Evolutionary conservation across 495 filamentous ascomycete genomes (phyloP).

Genomic region (Penicillium manginii): DNA sequence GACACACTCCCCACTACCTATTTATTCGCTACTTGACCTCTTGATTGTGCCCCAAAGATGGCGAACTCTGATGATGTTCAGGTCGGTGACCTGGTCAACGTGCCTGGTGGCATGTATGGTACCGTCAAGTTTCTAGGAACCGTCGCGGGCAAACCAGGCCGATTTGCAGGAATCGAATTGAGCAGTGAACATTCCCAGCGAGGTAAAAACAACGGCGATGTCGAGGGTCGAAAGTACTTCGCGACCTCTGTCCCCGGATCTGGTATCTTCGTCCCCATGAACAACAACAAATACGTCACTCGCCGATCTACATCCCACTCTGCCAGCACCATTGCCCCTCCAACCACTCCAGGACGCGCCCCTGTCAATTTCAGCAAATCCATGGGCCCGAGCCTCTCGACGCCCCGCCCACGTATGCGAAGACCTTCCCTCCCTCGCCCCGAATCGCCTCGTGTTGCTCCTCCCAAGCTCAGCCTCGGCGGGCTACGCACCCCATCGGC

Average conservation of each 20-base stretch:
- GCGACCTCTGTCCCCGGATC: constrained; percentile 74
- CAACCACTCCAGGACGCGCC: constrained; percentile 60
- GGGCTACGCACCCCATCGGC: constrained; percentile 53
- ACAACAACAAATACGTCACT: constrained; percentile 76
- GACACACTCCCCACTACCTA: constrained; percentile 7
- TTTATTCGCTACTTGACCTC: constrained; percentile 7
- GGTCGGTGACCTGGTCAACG: constrained; percentile 89
- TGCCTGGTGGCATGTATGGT: constrained; percentile 92
- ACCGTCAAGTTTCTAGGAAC: constrained; percentile 85
- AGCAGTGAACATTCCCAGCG: constrained; percentile 75
- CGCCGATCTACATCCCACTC: constrained; percentile 50
- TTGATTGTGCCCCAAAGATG: constrained; percentile 34
- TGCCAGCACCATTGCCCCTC: constrained; percentile 65
- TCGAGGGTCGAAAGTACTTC: constrained; percentile 87
- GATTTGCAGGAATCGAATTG: constrained; percentile 94
- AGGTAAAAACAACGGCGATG: constrained; percentile 96
- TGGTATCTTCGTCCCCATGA: constrained; percentile 93
- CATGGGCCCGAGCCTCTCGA: constrained; percentile 76
- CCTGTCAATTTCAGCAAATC: constrained; percentile 78
- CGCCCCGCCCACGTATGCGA: constrained; percentile 61
- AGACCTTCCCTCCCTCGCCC: constrained; percentile 80
- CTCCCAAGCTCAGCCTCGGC: constrained; percentile 59
- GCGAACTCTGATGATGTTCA: constrained; percentile 57
- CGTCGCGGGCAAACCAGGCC: constrained; percentile 86
- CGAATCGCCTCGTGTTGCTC: constrained; percentile 70